Evolutionary conservation across 2,329 filamentous ascomycete genomes (phyloP), one percentile per base, ranked within the genome.

Genomic region (Intubia oerlemansii): DNA sequence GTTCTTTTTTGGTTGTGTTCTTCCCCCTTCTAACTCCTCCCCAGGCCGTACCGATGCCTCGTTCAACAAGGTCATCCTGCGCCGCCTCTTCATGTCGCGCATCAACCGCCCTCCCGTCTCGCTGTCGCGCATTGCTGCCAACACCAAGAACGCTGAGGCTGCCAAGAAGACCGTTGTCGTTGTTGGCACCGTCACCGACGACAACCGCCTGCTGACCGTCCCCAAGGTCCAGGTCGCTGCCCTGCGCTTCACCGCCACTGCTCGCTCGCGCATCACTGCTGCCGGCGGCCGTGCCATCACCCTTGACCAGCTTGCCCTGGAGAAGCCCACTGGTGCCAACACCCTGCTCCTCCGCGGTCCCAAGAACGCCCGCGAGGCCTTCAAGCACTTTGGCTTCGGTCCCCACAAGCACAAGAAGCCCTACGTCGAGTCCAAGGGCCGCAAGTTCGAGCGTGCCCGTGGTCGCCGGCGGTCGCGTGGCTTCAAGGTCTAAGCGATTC

Each of bases 401-500:
- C 88, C 88, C 42, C 88, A 98, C 73, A 84, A 73, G 59, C 66
- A 91, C 76, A 98, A 95, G 85, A 95, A 93, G 72, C 85, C 85
- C 45, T 79, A 91, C 48, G 70, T 98, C 51, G 70, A 81, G 61
- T 91, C 81, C 68, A 98, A 98, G 79, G 90, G 90, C 52, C 78
- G 88, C 63, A 98, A 98, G 71, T 98, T 98, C 68, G 90, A 98
- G 76, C 71, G 73, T 51, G 88, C 84, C 51, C 84, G 88, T 88
- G 90, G 88, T 61, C 84, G 88, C 63, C 90, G 88, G 76, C 69
- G 82, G 57, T 95, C 84, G 50, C 73, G 79, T 52, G 88, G 90
- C 71, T 98, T 98, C 84, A 98, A 98, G 82, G 88, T 98, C 56
- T 98, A 92, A 80, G n/a, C n/a, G n/a, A n/a, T n/a, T n/a, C n/a